These are phyloP conservation scores for Fusarium sp. DNA, from an alignment of 2,329 filamentous ascomycete genomes.

Conservation along the genomic window DNA sequence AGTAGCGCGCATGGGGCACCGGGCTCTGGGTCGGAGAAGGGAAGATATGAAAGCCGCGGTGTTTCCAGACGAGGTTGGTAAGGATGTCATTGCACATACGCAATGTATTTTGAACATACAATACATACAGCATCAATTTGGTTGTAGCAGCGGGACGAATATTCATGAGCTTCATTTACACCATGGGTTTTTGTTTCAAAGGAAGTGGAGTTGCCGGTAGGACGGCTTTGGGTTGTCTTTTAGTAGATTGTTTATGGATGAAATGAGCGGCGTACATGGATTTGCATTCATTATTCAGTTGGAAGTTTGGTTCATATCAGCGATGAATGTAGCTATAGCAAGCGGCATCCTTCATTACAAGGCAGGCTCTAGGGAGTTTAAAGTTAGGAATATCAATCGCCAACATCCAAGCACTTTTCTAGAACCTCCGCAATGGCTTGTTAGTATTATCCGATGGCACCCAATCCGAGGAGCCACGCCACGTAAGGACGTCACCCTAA, in stretches of 20 bases:
- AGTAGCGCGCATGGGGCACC: conserved; percentile 53
- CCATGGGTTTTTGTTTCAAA: conserved; percentile 26
- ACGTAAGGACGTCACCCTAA: conserved; percentile 28
- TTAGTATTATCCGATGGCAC: conserved; percentile 2
- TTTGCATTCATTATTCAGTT: conserved; percentile 23
- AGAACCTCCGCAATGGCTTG: not conserved
- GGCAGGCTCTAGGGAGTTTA: not conserved
- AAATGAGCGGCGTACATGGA: conserved; percentile 31
- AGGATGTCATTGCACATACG: conserved; percentile 18
- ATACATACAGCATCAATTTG: conserved; percentile 18
- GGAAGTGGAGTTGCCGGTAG: conserved; percentile 32
- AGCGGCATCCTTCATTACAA: not conserved
- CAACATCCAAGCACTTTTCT: not conserved
- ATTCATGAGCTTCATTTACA: conserved; percentile 18
- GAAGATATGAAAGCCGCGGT: conserved; percentile 56
- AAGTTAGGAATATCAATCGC: not conserved
- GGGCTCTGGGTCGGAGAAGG: conserved; percentile 53
- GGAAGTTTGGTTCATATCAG: conserved; percentile 1
- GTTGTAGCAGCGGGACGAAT: conserved; percentile 1
- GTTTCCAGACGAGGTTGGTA: conserved; percentile 56
- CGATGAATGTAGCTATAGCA: conserved; percentile 9
- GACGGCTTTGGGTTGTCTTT: conserved; percentile 32
- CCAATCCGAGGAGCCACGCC: conserved; percentile 21
- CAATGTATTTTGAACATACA: conserved; percentile 23
- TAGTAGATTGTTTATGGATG: conserved; percentile 26